These are phyloP conservation scores for Byssothecium circinans DNA, from an alignment of 2,329 filamentous ascomycete genomes.

Conservation along the genomic window DNA sequence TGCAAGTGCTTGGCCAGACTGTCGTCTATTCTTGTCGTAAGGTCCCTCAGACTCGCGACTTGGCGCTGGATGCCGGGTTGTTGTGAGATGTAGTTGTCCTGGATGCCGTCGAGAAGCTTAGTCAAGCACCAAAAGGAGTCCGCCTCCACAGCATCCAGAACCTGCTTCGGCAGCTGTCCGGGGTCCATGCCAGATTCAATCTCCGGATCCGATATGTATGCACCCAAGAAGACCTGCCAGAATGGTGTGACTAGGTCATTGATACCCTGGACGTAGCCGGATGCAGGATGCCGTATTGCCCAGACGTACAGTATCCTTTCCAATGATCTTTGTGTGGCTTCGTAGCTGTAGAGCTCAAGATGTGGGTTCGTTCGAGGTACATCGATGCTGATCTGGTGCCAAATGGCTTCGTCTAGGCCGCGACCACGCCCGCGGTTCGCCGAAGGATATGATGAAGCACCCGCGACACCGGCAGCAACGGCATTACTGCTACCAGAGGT, in stretches of 20 bases:
- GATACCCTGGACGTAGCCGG: slow-evolving; percentile 97
- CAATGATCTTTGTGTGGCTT: slow-evolving; percentile 90
- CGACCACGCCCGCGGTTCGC: slow-evolving; percentile 64
- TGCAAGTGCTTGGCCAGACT: slow-evolving; percentile 85
- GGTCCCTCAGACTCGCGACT: slow-evolving; percentile 82
- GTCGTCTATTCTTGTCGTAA: slow-evolving; percentile 87
- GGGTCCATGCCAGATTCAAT: slow-evolving; percentile 96
- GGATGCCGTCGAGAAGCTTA: slow-evolving; percentile 96
- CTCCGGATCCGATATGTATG: slow-evolving; percentile 91
- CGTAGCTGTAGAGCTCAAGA: slow-evolving; percentile 90
- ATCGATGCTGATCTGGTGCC: slow-evolving; percentile 99
- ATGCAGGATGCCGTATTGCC: slow-evolving; percentile 96
- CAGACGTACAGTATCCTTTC: slow-evolving; percentile 96
- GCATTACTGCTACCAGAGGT: slow-evolving; percentile 44
- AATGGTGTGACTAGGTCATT: slow-evolving; percentile 98
- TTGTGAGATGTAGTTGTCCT: slow-evolving; percentile 98
- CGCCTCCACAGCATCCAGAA: slow-evolving; percentile 94
- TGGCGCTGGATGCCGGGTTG: slow-evolving; percentile 96
- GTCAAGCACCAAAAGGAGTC: slow-evolving; percentile 99
- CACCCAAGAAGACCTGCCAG: slow-evolving; percentile 94
- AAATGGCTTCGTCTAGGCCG: slow-evolving; percentile 93
- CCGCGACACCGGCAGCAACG: slow-evolving; percentile 61
- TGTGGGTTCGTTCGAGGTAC: slow-evolving; percentile 95
- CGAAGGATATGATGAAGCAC: slow-evolving; percentile 45
- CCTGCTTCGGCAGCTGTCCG: slow-evolving; percentile 84